Percentiles rank a stretch among this genome's conserved stretches.
phyloP scores from a whole-genome alignment of 805 yeast species.

The Schwanniomyces occidentalis region DNA sequence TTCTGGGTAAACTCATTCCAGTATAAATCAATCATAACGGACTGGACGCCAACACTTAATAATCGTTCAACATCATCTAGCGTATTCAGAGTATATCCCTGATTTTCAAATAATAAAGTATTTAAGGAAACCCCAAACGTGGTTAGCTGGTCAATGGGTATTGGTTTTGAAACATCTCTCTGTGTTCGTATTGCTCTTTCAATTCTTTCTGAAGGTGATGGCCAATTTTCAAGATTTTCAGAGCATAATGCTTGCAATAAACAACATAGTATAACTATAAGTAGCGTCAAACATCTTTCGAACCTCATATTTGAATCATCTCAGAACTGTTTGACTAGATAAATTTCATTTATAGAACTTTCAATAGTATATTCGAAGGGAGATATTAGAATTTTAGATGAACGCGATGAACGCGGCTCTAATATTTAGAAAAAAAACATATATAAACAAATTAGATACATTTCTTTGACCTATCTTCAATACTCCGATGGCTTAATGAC shows the following conservation, averaged over 20 bases:
- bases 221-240: slow-evolving; percentile 19
- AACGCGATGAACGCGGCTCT: too few relatives aligned
- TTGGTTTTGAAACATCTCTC: slow-evolving; percentile 30
- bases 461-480: too few relatives aligned
- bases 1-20: slow-evolving; percentile 45
- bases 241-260: too few relatives aligned
- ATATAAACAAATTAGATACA: too few relatives aligned
- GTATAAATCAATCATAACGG: slow-evolving; percentile 55
- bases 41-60: slow-evolving; percentile 46
- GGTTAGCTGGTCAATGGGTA: slow-evolving; percentile 36
- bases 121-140: slow-evolving; percentile 34
- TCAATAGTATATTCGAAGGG: too few relatives aligned
- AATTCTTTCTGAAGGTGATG: slow-evolving; percentile 8
- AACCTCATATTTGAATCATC: too few relatives aligned
- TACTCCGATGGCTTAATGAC: slow-evolving; percentile 1
- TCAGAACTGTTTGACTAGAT: too few relatives aligned
- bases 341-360: too few relatives aligned
- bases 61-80: slow-evolving; percentile 21
- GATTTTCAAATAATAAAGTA: slow-evolving; percentile 24
- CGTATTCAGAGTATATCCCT: slow-evolving; percentile 26
- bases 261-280: too few relatives aligned
- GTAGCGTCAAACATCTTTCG: too few relatives aligned
- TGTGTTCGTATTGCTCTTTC: slow-evolving; percentile 30
- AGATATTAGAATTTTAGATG: too few relatives aligned
- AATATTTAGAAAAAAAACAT: too few relatives aligned